A percentile compares a stretch with the other conserved stretches of the same genome.
Evolutionary conservation across 495 filamentous ascomycete species (phyloP).

Genomic region (Parmelia sp.): DNA sequence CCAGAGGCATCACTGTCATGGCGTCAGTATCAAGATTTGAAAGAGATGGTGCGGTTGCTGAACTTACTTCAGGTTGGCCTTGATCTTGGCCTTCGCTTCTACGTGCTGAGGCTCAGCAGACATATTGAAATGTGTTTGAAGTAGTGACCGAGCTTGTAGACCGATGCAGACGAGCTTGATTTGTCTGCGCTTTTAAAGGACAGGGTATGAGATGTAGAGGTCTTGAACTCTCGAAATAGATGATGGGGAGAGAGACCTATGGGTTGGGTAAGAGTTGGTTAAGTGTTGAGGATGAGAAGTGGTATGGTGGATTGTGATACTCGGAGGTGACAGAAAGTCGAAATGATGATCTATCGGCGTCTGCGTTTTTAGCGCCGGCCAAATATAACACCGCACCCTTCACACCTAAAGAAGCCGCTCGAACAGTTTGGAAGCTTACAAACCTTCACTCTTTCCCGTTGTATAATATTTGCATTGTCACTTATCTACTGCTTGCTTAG

Average conservation of each 20-base stretch:
- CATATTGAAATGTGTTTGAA: conserved; percentile 45
- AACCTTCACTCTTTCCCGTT: not conserved
- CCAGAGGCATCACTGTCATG: conserved; percentile 75
- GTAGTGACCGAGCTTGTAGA: not conserved
- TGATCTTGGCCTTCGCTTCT: conserved; percentile 78
- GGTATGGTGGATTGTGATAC: not conserved
- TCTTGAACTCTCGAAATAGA: not conserved
- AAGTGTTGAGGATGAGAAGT: not conserved
- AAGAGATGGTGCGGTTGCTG: not conserved
- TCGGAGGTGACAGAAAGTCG: not conserved
- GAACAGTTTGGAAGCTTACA: conserved; percentile 10
- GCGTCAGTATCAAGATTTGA: conserved; percentile 15
- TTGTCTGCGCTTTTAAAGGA: not conserved
- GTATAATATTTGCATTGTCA: no score
- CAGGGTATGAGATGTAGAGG: not conserved
- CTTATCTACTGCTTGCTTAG: not conserved
- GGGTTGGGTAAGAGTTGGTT: not conserved
- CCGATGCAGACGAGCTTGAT: not conserved
- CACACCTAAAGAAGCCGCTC: conserved; percentile 8
- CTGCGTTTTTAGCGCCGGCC: conserved; percentile 8
- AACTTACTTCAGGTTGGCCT: conserved; percentile 84
- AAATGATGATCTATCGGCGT: conserved; percentile 14
- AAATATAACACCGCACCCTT: not conserved
- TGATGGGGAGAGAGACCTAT: not conserved
- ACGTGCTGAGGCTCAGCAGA: conserved; percentile 67